Base-by-base conservation (phyloP, 306 rosid species). In the Glycine tomentella region DNA sequence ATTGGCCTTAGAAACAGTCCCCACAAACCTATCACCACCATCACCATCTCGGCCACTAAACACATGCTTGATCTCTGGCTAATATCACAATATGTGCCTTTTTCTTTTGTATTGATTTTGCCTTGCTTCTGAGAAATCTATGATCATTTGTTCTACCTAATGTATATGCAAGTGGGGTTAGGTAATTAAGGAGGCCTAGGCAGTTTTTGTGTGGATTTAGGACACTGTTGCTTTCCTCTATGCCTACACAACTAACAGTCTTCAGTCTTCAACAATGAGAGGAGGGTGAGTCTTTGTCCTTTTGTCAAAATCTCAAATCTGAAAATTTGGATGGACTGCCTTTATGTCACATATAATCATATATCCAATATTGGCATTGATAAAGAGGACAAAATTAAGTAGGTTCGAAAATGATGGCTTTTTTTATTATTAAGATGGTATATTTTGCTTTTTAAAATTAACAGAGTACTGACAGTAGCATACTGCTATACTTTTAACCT, bases 1-100 rank as follows among this genome's bases (percentile, higher is more conserved):
- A 65, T 20, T 40, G 89, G 90, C 70, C 92, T 51, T 69, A 87
- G 10, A 71, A 72, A 66, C 33, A 62, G 50, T 10, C 85, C 89
- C 92, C 85, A 87, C 17, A 89, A 50, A 34, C 90, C 90, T 33
- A 83, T 64, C 10, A 83, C 5, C 10, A 64, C 78, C 74, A 85
- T 34, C 53, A 52, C 46, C 36, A 85, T 53, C 59, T 81, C 92
- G 6, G 13, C 40, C 45, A 84, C 85, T 4, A 85, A 85, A 20
- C 82, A 80, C 88, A 87, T 85, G 0, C 42, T 7, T 68, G 5
- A 2, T 69, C 42, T 15, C 11, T 65, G 31, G 31, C 31, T 1
- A 25, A 25, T 25, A 25, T 25, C n/a, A n/a, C n/a, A n/a, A n/a
- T n/a, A n/a, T 68, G 8, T 68, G 7, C 3, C 7, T 40, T 65